phyloP scores from a whole-genome alignment of 2,329 filamentous ascomycete genomes.

The Stagonosporopsis rhizophila region DNA sequence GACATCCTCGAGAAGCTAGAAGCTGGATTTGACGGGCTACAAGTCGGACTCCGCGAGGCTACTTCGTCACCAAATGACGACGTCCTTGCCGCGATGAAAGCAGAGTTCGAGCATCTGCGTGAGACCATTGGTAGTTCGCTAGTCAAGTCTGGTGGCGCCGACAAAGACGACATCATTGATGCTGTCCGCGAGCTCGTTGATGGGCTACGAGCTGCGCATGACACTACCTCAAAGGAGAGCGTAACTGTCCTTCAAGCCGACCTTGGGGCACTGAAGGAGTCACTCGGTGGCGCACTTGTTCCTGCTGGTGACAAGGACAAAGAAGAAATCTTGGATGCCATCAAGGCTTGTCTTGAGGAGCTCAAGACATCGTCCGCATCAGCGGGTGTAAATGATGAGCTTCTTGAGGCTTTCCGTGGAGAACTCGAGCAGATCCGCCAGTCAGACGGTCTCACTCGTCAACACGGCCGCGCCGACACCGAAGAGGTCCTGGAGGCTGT shows the following conservation, averaged over 20 bases:
- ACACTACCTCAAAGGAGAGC: slow-evolving; percentile 51
- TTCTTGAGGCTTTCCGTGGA: slow-evolving; percentile 59
- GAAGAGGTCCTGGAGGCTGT: slow-evolving; percentile 59
- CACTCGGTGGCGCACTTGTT: slow-evolving; percentile 52
- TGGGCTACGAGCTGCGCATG: slow-evolving; percentile 52
- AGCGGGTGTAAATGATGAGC: slow-evolving; percentile 55
- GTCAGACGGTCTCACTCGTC: slow-evolving; percentile 50
- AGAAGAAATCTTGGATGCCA: slow-evolving; percentile 51
- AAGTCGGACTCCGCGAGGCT: slow-evolving; percentile 52
- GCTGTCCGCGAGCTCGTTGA: slow-evolving; percentile 63
- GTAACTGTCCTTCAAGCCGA: slow-evolving; percentile 54
- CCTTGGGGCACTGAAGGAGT: slow-evolving; percentile 53
- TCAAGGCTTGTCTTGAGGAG: slow-evolving; percentile 49
- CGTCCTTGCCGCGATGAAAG: slow-evolving; percentile 59
- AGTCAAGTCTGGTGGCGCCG: slow-evolving; percentile 55
- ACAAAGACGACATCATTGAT: slow-evolving; percentile 74
- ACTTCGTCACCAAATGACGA: slow-evolving; percentile 51
- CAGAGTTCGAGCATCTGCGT: slow-evolving; percentile 68
- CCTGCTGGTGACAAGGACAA: slow-evolving; percentile 47
- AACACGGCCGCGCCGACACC: slow-evolving; percentile 52
- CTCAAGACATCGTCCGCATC: slow-evolving; percentile 42
- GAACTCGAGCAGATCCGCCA: slow-evolving; percentile 59
- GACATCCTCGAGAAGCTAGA: slow-evolving; percentile 68
- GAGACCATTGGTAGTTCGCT: slow-evolving; percentile 63
- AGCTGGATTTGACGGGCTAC: slow-evolving; percentile 57